Evolutionary conservation across 805 yeast genomes (phyloP).

Genomic region (Candida xyloterini): DNA sequence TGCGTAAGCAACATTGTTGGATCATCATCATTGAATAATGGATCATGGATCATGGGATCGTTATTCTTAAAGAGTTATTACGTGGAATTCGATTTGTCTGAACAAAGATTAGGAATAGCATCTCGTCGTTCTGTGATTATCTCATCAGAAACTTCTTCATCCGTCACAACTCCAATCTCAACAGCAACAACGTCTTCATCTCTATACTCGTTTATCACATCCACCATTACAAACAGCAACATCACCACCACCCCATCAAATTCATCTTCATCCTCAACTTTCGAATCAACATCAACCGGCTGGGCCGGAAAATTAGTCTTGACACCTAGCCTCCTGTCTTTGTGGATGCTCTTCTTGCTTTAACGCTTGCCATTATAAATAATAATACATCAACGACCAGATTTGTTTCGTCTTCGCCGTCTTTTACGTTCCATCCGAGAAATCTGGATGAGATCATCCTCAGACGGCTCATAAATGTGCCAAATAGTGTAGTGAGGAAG

Average conservation of each 20-base stretch:
- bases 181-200: constrained; percentile 1
- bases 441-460: constrained; percentile 71
- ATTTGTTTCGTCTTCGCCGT: constrained; percentile 36
- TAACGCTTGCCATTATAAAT: not conserved
- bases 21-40: constrained; percentile 35
- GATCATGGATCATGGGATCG: constrained; percentile 64
- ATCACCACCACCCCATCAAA: no score
- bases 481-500: constrained; percentile 86
- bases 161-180: not conserved
- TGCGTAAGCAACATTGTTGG: constrained; percentile 70
- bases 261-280: not conserved
- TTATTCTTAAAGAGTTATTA: constrained; percentile 54
- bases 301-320: constrained; percentile 1
- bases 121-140: constrained; percentile 33
- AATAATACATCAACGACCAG: constrained; percentile 2
- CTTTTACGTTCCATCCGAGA: constrained; percentile 65
- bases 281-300: constrained; percentile 1
- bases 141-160: constrained; percentile 3
- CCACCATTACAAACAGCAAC: not conserved
- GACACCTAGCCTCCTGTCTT: constrained; percentile 1
- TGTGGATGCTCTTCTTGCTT: not conserved
- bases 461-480: constrained; percentile 90
- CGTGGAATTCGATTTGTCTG: constrained; percentile 54
- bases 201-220: not conserved
- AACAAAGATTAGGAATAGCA: constrained; percentile 54